These are phyloP conservation scores for Trichosporon inkin DNA, from an alignment of 1,284 basidiomycete species.

Conservation along the genomic window DNA sequence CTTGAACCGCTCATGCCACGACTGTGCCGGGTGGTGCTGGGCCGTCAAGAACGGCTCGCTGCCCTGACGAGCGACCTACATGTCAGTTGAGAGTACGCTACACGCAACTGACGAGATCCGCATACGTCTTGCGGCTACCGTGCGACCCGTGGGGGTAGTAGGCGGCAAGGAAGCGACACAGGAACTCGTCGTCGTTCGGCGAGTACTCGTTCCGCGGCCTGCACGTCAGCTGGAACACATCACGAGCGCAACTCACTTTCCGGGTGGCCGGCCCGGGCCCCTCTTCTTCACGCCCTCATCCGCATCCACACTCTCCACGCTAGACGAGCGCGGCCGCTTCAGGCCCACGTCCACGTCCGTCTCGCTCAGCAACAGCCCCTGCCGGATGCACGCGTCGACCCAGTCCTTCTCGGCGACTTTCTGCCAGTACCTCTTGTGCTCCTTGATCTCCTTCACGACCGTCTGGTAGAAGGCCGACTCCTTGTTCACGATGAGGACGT, in stretches of 20 bases:
- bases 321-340: slow-evolving; percentile 4
- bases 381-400: slow-evolving; percentile 32
- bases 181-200: slow-evolving; percentile 42
- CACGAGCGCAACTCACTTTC: slow-evolving; percentile 31
- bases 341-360: slow-evolving; percentile 8
- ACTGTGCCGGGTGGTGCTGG: slow-evolving; percentile 35
- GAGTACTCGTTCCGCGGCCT: slow-evolving; percentile 43
- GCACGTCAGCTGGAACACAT: background rate
- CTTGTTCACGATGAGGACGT: slow-evolving; percentile 39
- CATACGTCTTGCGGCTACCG: slow-evolving; percentile 39
- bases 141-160: slow-evolving; percentile 32
- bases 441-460: slow-evolving; percentile 29
- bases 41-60: slow-evolving; percentile 25
- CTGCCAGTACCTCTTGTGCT: slow-evolving; percentile 30
- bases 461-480: slow-evolving; percentile 28
- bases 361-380: slow-evolving; percentile 18
- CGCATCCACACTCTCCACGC: slow-evolving; percentile 25
- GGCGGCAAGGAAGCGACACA: slow-evolving; percentile 40
- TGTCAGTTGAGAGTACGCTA: background rate
- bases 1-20: slow-evolving; percentile 47
- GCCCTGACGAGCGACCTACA: background rate
- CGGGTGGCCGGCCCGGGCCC: slow-evolving; percentile 40
- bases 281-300: slow-evolving; percentile 24
- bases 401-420: slow-evolving; percentile 39
- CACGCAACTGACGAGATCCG: slow-evolving; percentile 28